phyloP scores from a whole-genome alignment of 345 rosid species.

The Excoecaria cochinchinensis region DNA sequence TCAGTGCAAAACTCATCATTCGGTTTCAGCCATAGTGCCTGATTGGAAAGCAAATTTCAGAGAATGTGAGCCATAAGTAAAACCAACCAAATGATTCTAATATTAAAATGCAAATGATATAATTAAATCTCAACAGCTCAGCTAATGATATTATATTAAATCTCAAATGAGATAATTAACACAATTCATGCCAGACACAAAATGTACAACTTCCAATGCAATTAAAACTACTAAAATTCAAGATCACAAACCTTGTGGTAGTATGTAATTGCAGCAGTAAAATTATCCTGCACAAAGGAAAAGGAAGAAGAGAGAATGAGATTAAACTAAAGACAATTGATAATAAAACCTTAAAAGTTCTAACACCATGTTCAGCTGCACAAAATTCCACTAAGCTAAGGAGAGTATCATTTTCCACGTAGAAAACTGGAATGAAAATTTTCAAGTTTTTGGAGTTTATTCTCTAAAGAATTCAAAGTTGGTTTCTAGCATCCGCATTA shows the following conservation, averaged over 20 bases:
- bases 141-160: too few relatives aligned
- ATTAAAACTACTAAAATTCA: background rate
- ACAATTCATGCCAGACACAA: background rate
- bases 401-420: background rate
- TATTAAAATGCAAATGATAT: too few relatives aligned
- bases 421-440: background rate
- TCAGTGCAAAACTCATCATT: constrained; percentile 86
- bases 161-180: too few relatives aligned
- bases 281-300: constrained; percentile 59
- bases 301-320: background rate
- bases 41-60: constrained; percentile 18
- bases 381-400: background rate
- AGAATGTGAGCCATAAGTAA: background rate
- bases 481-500: background rate
- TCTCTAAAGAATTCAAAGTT: background rate
- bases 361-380: background rate
- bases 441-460: background rate
- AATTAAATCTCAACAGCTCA: too few relatives aligned
- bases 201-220: background rate
- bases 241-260: constrained; percentile 67
- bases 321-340: background rate
- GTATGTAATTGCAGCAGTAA: constrained; percentile 70
- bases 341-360: background rate
- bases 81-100: background rate
- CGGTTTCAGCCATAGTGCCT: constrained; percentile 83